Evolutionary conservation across 2,329 filamentous ascomycete genomes (phyloP), one percentile per base, ranked within the genome.

Genomic region (Diplocarpon rosae): DNA sequence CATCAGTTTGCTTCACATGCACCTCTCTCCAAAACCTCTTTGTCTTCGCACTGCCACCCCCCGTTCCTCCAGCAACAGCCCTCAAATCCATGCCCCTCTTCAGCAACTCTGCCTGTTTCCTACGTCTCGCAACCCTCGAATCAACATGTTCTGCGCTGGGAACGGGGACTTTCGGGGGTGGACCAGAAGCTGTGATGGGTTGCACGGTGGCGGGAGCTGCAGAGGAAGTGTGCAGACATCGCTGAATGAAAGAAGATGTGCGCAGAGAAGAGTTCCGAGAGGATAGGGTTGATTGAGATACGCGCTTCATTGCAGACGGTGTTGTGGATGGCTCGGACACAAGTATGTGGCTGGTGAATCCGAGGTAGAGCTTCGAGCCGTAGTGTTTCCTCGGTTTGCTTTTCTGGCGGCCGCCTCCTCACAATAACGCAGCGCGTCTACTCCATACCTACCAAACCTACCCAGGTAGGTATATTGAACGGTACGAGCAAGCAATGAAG

Each of bases 21-120:
- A 92, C 86, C 60, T 92, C 76, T 63, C 83, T 86, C 90, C 90
- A 96, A 68, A 95, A 95, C 42, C 89, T 75, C 68, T 80, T 85
- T 59, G 71, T 72, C 51, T 72, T 71, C 28, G 54, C 56, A 1
- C 47, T 53, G 44, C 67, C 63, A 13, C 62, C 62, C 42, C 65
- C 63, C 49, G 62, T 65, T 31, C 63, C 62, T 30, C 59, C 56
- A 35, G 54, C 53, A 13, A 58, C 51, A 24, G 56, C 66, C 28
- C 72, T 66, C 24, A 74, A 59, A 47, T 71, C 68, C 53, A 69
- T 69, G 5, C 72, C 73, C 40, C 64, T 63, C 60, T 71, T 70
- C 42, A 78, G 65, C 52, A 78, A 59, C 56, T 73, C 71, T 27
- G 72, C 75, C 57, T 80, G 75, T 49, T 64, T 69, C 56, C 64